Base-by-base conservation (phyloP, 2,329 filamentous ascomycete genomes). In the Penicillium capsulatum region DNA sequence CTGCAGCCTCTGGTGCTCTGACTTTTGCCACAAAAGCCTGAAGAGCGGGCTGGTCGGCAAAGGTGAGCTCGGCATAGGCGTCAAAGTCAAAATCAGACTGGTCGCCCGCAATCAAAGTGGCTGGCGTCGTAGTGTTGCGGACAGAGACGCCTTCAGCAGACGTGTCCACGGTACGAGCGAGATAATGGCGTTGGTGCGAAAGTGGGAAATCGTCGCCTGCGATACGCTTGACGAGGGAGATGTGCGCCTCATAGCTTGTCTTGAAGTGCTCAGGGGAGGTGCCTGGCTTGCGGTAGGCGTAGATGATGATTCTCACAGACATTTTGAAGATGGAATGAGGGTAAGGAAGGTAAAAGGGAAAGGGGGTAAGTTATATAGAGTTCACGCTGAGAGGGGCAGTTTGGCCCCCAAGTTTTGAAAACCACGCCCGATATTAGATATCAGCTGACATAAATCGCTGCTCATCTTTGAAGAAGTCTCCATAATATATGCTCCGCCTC, bases 61-160 rank as follows among this genome's bases (percentile, higher is more conserved):
- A 56, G 1, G 38, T 50, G 8, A 56, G 28, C 15, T 53, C 48
- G 2, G 47, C 47, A 16, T 44, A 43, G 7, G 47, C 45, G 30
- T 56, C 53, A 30, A 49, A 54, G 20, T 48, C 45, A 31, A 51
- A 51, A 19, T 53, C 47, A 1, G 42, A 30, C 31, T 51, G 51
- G 20, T 48, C 36, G n/a, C 51, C 51, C 2, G 38, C 40, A 17
- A 53, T 13, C 7, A 53, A 40, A 3, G 38, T 38, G 9, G 49
- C 49, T 2, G 52, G 52, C 3, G 52, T 55, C 3, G 30, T 35
- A 4, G 44, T 28, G 28, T 53, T 53, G 22, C 50, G 48, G 1
- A 40, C 14, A n/a, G 35, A 46, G 11, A 32, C 40, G 5, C 37
- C 40, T 14, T 44, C 40, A 1, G 40, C 24, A 3, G 40, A 16